Evolutionary conservation across 2,329 filamentous ascomycete genomes (phyloP), one percentile per base, ranked within the genome.

Genomic region (Ophiostoma angusticollis): DNA sequence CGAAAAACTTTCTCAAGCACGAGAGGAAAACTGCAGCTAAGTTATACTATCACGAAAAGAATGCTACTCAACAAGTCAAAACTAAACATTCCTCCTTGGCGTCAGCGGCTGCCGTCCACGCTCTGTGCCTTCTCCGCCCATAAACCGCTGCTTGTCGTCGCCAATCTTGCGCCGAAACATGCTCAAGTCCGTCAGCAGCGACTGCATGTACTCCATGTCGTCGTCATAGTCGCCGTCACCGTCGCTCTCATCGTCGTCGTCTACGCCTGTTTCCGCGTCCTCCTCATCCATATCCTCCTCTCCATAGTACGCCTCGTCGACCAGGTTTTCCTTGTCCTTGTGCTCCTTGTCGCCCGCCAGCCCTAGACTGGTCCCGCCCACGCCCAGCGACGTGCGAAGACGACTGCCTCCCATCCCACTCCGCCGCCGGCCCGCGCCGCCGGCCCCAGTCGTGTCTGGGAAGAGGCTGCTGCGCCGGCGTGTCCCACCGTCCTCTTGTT

Each of bases 141-240:
- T 50, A 53, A 82, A 91, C 28, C 83, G 65, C 41, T 64, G 64
- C 57, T 82, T 74, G 56, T 96, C 91, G 51, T 91, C 85, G 6
- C 74, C 78, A 46, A 96, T 76, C 63, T 94, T 96, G 52, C 77
- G 76, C 57, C 80, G 80, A 63, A 93, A 93, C 54, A 89, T 57
- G 22, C 72, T 73, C 39, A 93, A 55, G 50, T 96, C 87, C 49
- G 78, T 76, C 47, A 98, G 66, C 53, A 96, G 71, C 25, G 80
- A 78, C 49, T 87, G 77, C 68, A 93, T 89, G 52, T 84, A 77
- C n/a, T 78, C 77, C 54, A 62, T 56, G 27, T 64, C 63, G 14
- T 65, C 55, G 28, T 64, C 57, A 27, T 62, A 62, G 14, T 62
- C 64, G 32, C 65, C 62, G 45, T 71, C 32, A 9, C 23, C 22